Conservation (phyloP, 1,284 basidiomycete genomes). For the Trichosporon inkin region DNA sequence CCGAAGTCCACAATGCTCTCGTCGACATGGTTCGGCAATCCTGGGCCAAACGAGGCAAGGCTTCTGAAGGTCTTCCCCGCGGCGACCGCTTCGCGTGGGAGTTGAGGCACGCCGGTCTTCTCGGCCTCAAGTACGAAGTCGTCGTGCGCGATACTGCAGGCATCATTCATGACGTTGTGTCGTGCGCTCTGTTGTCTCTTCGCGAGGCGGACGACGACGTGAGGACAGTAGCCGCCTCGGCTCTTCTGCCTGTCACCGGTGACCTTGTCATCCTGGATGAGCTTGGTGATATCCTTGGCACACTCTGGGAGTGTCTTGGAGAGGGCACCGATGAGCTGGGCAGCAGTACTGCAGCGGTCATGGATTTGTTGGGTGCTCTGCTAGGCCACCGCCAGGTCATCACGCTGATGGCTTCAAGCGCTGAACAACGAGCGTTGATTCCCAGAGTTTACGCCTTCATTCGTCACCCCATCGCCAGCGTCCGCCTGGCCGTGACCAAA, state of each 20-base stretch:
- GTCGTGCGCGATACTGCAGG: slow-evolving; percentile 61
- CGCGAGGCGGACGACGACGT: slow-evolving; percentile 94
- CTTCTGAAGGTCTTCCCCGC: slow-evolving; percentile 48
- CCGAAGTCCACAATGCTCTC: slow-evolving; percentile 76
- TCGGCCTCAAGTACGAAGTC: slow-evolving; percentile 97
- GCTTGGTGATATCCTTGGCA: slow-evolving; percentile 68
- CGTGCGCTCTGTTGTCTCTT: slow-evolving; percentile 83
- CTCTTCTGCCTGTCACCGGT: slow-evolving; percentile 77
- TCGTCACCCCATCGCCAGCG: slow-evolving; percentile 91
- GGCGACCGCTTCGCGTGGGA: slow-evolving; percentile 79
- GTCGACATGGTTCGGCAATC: slow-evolving; percentile 92
- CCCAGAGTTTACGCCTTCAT: slow-evolving; percentile 93
- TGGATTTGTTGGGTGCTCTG: slow-evolving; percentile 70
- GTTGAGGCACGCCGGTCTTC: slow-evolving; percentile 89
- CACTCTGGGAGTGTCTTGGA: slow-evolving; percentile 85
- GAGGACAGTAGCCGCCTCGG: slow-evolving; percentile 88
- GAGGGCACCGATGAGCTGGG: slow-evolving; percentile 96
- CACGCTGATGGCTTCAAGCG: slow-evolving; percentile 25
- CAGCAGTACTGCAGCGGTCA: slow-evolving; percentile 92
- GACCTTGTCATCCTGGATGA: slow-evolving; percentile 64
- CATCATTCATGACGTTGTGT: slow-evolving; percentile 68
- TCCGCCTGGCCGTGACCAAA: slow-evolving; percentile 88
- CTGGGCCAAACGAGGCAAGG: slow-evolving; percentile 53
- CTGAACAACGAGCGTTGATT: slow-evolving; percentile 60
- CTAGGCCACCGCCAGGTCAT: slow-evolving; percentile 34